A percentile compares a stretch with the other conserved stretches of the same genome.
phyloP scores from a whole-genome alignment of 176 grass and related monocot genomes.

The Cymbopogon citratus region DNA sequence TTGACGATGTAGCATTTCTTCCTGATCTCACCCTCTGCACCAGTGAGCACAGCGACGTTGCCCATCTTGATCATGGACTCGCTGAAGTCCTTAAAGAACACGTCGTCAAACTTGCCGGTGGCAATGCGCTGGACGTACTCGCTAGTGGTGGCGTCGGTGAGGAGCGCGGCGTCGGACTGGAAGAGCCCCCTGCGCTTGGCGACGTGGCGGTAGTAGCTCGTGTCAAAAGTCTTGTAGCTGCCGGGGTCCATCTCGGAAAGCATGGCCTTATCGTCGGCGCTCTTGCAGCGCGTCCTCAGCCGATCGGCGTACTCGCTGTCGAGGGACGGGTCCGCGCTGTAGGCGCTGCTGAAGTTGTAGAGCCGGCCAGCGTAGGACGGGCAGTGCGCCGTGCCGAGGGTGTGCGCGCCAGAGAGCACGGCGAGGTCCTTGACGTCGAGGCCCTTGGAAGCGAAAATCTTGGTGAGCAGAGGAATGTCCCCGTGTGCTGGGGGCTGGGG shows the following conservation, averaged over 20 bases:
- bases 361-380: slow-evolving; percentile 33
- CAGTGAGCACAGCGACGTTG: slow-evolving; percentile 45
- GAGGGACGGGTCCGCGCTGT: slow-evolving; percentile 40
- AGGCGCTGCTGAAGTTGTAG: slow-evolving; percentile 50
- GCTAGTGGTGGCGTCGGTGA: slow-evolving; percentile 40
- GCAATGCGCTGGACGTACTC: slow-evolving; percentile 51
- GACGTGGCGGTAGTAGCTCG: slow-evolving; percentile 55
- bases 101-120: slow-evolving; percentile 23
- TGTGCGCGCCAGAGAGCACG: slow-evolving; percentile 48
- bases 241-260: slow-evolving; percentile 81
- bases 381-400: slow-evolving; percentile 60
- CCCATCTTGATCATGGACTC: slow-evolving; percentile 77
- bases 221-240: slow-evolving; percentile 74
- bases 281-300: slow-evolving; percentile 44
- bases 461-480: neutral
- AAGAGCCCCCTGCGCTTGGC: slow-evolving; percentile 45
- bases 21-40: slow-evolving; percentile 56
- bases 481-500: neutral
- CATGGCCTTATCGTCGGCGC: slow-evolving; percentile 19
- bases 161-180: slow-evolving; percentile 60
- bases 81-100: slow-evolving; percentile 58
- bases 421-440: slow-evolving; percentile 34
- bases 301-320: slow-evolving; percentile 50
- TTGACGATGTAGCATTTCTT: slow-evolving; percentile 51
- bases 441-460: slow-evolving; percentile 27